Conservation (phyloP, 2,329 filamentous ascomycete genomes). For the Phyllosticta citriasiana region DNA sequence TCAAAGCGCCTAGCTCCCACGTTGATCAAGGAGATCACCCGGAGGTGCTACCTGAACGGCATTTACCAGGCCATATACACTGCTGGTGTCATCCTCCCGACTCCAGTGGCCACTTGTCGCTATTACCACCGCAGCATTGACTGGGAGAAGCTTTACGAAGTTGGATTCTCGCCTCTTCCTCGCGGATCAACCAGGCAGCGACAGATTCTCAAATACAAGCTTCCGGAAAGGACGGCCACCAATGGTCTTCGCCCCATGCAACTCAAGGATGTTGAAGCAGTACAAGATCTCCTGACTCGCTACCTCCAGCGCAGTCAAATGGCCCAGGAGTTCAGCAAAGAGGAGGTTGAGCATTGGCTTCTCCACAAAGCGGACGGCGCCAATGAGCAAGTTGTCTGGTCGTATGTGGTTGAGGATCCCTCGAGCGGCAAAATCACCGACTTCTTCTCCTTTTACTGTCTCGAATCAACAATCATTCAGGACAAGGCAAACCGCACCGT, state of each 20-base stretch:
- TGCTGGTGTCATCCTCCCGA: slow-evolving; percentile 81
- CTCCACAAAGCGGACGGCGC: slow-evolving; percentile 54
- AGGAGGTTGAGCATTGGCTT: slow-evolving; percentile 84
- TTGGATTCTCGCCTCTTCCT: slow-evolving; percentile 86
- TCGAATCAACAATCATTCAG: slow-evolving; percentile 86
- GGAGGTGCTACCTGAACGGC: slow-evolving; percentile 74
- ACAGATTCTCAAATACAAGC: slow-evolving; percentile 75
- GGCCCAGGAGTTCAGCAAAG: slow-evolving; percentile 67
- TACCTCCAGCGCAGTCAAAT: slow-evolving; percentile 77
- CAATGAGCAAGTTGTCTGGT: slow-evolving; percentile 74
- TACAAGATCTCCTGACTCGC: slow-evolving; percentile 62
- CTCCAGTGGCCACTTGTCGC: slow-evolving; percentile 81
- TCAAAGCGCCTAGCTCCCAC: slow-evolving; percentile 86
- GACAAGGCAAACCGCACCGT: slow-evolving; percentile 68
- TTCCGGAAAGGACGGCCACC: slow-evolving; percentile 64
- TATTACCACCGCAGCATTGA: slow-evolving; percentile 93
- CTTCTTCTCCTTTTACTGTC: slow-evolving; percentile 93
- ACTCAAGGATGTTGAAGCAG: slow-evolving; percentile 63
- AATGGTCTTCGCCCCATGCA: slow-evolving; percentile 74
- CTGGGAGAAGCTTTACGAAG: slow-evolving; percentile 93
- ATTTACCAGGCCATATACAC: slow-evolving; percentile 97
- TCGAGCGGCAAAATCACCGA: slow-evolving; percentile 76
- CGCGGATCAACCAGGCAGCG: slow-evolving; percentile 71
- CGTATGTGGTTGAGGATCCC: slow-evolving; percentile 72
- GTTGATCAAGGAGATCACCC: slow-evolving; percentile 95